These are phyloP conservation scores for Lasiodiplodia citricola DNA, from an alignment of 2,329 filamentous ascomycete species.

Conservation along the genomic window DNA sequence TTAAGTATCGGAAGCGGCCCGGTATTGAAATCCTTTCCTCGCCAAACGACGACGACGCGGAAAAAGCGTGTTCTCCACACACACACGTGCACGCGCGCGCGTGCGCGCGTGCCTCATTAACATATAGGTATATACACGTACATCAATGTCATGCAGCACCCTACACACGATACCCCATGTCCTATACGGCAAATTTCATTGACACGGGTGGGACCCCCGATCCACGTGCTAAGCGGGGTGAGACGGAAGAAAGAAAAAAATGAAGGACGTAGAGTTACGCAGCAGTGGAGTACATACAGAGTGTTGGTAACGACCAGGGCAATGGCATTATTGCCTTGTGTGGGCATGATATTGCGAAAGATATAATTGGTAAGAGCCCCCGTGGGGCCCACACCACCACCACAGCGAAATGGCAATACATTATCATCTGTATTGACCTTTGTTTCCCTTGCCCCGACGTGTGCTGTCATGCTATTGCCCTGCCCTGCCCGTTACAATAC, in stretches of 20 bases:
- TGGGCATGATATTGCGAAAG: background rate
- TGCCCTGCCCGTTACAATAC: too few relatives aligned
- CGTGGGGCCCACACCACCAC: background rate
- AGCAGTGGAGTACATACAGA: background rate
- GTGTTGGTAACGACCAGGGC: background rate
- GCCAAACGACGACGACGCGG: background rate
- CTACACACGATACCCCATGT: background rate
- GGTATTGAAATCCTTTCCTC: background rate
- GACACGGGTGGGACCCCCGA: background rate
- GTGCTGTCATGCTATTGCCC: too few relatives aligned
- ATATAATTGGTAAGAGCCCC: background rate
- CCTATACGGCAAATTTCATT: background rate
- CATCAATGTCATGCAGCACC: background rate
- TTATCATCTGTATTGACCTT: too few relatives aligned
- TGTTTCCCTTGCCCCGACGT: too few relatives aligned
- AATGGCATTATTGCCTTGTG: background rate
- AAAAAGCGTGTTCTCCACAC: background rate
- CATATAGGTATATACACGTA: background rate
- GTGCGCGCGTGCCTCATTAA: background rate
- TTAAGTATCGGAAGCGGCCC: constrained; percentile 2
- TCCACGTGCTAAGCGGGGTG: background rate
- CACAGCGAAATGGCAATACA: background rate
- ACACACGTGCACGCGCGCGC: background rate
- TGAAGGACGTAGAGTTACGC: background rate
- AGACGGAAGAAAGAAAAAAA: background rate